These are phyloP conservation scores for Colletotrichum sp. DNA, from an alignment of 2,329 filamentous ascomycete genomes.

Conservation along the genomic window DNA sequence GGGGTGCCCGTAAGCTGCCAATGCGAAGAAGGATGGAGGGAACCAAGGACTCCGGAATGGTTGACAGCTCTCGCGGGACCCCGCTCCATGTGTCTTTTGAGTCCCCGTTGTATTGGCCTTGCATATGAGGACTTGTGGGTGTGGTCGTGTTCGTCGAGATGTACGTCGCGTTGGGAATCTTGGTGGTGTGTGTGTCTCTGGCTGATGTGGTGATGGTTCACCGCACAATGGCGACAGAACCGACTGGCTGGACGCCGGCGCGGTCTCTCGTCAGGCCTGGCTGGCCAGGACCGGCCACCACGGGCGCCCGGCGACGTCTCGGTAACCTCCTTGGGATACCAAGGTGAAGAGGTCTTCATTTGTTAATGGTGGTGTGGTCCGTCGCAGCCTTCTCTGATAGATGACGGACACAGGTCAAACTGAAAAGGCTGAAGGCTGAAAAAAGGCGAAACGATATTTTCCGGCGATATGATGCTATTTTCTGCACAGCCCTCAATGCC, in stretches of 20 bases:
- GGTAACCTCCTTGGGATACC: background rate
- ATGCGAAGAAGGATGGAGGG: slow-evolving; percentile 10
- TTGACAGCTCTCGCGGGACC: background rate
- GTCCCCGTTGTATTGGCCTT: background rate
- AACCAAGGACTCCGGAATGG: slow-evolving; percentile 1
- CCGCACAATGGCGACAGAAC: background rate
- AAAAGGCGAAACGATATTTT: slow-evolving; percentile 1
- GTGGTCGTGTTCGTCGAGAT: background rate
- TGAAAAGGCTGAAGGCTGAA: background rate
- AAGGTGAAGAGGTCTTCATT: background rate
- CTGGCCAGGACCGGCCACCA: background rate
- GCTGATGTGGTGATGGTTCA: background rate
- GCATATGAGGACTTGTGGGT: background rate
- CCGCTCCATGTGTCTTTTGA: background rate
- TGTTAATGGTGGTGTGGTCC: background rate
- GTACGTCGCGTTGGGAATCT: background rate
- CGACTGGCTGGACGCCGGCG: slow-evolving; percentile 4
- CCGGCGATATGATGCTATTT: slow-evolving; percentile 12
- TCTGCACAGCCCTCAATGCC: background rate
- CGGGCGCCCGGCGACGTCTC: background rate
- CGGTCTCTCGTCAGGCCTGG: background rate
- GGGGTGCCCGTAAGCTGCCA: slow-evolving; percentile 12
- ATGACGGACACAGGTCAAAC: background rate
- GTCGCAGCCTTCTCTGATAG: slow-evolving; percentile 13
- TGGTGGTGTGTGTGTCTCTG: background rate